These are phyloP conservation scores for Saturnispora hagleri DNA, from an alignment of 805 yeast genomes.

Conservation along the genomic window DNA sequence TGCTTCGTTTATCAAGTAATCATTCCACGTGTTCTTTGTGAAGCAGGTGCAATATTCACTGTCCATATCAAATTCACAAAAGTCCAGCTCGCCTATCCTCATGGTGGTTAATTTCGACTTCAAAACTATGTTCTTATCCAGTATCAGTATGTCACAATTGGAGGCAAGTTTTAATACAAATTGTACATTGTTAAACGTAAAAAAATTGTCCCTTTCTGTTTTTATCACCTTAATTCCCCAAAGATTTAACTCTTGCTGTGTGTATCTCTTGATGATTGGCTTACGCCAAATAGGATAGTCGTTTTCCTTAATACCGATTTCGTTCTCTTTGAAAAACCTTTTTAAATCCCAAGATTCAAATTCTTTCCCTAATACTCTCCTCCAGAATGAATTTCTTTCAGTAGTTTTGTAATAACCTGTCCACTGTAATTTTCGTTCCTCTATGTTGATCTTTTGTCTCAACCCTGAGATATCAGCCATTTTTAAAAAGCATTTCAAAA, in stretches of 20 bases:
- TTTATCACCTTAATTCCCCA: background rate
- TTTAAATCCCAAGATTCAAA: conserved; percentile 13
- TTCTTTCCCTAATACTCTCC: background rate
- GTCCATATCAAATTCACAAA: conserved; percentile 11
- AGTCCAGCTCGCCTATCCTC: background rate
- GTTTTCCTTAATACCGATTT: conserved; percentile 9
- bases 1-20: background rate
- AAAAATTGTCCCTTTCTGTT: background rate
- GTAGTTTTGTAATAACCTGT: conserved; percentile 8
- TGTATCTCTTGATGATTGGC: conserved; percentile 14
- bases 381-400: background rate
- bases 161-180: background rate
- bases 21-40: background rate
- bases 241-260: background rate
- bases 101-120: background rate
- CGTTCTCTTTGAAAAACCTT: conserved; percentile 12
- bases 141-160: background rate
- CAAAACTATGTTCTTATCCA: background rate
- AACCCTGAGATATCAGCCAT: conserved; percentile 20
- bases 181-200: background rate
- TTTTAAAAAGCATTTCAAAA: conserved; percentile 15
- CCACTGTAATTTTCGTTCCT: conserved; percentile 9
- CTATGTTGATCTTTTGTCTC: conserved; percentile 14
- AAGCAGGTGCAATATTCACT: conserved; percentile 10
- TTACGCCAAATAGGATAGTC: conserved; percentile 18